Percentiles rank a stretch among this genome's conserved stretches.
Evolutionary conservation across 805 yeast species (phyloP).

Genomic region (Tetrapisispora iriomotensis): DNA sequence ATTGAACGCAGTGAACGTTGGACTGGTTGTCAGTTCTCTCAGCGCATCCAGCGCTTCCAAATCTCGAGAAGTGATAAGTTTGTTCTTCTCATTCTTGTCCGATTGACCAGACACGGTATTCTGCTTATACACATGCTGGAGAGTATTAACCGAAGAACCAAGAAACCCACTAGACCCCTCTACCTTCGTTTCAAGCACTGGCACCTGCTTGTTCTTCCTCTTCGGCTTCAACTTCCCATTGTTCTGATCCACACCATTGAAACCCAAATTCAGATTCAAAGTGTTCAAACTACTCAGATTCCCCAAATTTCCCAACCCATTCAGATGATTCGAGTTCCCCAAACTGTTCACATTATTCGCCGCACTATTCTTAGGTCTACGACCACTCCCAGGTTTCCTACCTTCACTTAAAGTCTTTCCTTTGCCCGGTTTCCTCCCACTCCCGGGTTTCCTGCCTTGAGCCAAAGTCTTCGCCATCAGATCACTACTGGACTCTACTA

Average conservation of each 20-base stretch:
- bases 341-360: neutral
- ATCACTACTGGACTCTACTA: too few relatives aligned
- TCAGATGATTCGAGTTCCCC: too few relatives aligned
- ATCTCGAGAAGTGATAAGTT: constrained; percentile 9
- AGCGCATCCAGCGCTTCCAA: constrained; percentile 23
- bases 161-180: too few relatives aligned
- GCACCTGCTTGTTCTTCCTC: too few relatives aligned
- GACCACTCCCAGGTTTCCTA: constrained; percentile 28
- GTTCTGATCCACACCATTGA: too few relatives aligned
- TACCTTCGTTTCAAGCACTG: too few relatives aligned
- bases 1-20: constrained; percentile 5
- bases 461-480: constrained; percentile 29
- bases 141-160: neutral
- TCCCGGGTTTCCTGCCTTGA: constrained; percentile 29
- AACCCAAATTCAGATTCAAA: too few relatives aligned
- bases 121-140: too few relatives aligned
- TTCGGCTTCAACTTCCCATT: too few relatives aligned
- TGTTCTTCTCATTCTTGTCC: constrained; percentile 1
- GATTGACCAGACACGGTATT: too few relatives aligned
- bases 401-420: constrained; percentile 28
- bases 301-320: too few relatives aligned
- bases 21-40: constrained; percentile 20
- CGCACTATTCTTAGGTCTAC: constrained; percentile 12
- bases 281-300: too few relatives aligned
- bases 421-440: constrained; percentile 30